These are phyloP conservation scores for Pleomassaria siparia DNA, from an alignment of 2,329 filamentous ascomycete genomes.

Conservation along the genomic window DNA sequence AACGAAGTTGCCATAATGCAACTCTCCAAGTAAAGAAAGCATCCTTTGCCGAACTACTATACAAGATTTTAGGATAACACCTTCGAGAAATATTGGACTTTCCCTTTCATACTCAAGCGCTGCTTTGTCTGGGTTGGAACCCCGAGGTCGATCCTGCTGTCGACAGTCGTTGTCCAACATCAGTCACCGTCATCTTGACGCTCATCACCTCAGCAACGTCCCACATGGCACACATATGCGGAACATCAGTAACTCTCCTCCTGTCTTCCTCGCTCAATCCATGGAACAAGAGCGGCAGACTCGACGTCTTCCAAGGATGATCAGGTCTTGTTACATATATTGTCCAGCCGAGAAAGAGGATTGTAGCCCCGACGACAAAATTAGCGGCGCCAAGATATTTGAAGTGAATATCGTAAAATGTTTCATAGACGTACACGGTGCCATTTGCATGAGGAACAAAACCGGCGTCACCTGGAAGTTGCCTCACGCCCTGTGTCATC, in stretches of 20 bases:
- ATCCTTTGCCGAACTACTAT: too few species aligned
- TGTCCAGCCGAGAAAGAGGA: constrained; percentile 8
- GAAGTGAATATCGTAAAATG: constrained; percentile 9
- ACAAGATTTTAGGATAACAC: too few species aligned
- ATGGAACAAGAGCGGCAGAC: constrained; percentile 11
- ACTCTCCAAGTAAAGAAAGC: too few species aligned
- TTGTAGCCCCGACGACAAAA: constrained; percentile 6
- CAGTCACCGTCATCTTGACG: constrained; percentile 9
- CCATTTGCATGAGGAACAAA: constrained; percentile 1
- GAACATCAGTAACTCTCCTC: constrained; percentile 4
- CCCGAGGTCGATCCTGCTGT: too few species aligned
- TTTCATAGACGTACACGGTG: constrained; percentile 5
- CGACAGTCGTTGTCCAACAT: constrained; percentile 3
- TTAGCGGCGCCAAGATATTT: constrained; percentile 1
- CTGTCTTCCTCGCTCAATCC: constrained; percentile 5
- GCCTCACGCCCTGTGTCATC: constrained; percentile 9
- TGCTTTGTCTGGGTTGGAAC: too few species aligned
- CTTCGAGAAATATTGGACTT: too few species aligned
- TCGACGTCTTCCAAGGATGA: constrained; percentile 13
- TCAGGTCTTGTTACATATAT: constrained; percentile 5
- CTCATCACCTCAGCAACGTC: constrained; percentile 4
- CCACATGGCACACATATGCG: constrained; percentile 9
- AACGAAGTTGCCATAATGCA: too few species aligned
- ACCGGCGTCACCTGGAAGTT: neutral
- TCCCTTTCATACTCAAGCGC: too few species aligned